phyloP scores from a whole-genome alignment of 257 asterid genomes.

The Anisodus acutangulus region DNA sequence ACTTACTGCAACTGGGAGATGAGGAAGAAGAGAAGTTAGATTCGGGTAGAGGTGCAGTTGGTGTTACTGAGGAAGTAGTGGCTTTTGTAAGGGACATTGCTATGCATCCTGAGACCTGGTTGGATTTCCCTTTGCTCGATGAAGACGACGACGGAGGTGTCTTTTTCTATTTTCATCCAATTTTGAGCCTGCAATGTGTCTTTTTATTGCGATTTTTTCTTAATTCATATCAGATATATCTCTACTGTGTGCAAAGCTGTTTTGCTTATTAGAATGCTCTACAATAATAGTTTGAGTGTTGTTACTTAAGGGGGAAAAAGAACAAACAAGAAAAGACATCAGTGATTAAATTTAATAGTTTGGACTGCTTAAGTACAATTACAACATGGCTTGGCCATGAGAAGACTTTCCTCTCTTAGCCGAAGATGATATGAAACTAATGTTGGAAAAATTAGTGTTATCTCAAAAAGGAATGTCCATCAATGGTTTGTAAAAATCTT shows the following conservation, averaged over 20 bases:
- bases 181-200: neutral
- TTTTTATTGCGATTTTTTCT: neutral
- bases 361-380: neutral
- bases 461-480: no score
- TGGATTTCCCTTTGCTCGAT: slow-evolving; percentile 78
- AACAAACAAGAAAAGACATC: neutral
- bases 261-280: neutral
- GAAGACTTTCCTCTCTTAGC: neutral
- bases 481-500: no score
- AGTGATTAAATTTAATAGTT: neutral
- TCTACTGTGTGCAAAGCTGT: neutral
- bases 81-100: slow-evolving; percentile 77
- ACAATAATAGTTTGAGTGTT: neutral
- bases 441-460: no score
- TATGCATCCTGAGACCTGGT: slow-evolving; percentile 94
- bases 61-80: slow-evolving; percentile 85
- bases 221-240: neutral
- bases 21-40: slow-evolving; percentile 59
- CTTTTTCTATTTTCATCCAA: neutral
- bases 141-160: slow-evolving; percentile 55
- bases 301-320: neutral
- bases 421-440: neutral
- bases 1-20: slow-evolving; percentile 77
- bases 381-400: neutral
- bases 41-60: slow-evolving; percentile 58